These are phyloP conservation scores for Arthrobotrys sphaeroides DNA, from an alignment of 2,329 filamentous ascomycete species.

Conservation along the genomic window DNA sequence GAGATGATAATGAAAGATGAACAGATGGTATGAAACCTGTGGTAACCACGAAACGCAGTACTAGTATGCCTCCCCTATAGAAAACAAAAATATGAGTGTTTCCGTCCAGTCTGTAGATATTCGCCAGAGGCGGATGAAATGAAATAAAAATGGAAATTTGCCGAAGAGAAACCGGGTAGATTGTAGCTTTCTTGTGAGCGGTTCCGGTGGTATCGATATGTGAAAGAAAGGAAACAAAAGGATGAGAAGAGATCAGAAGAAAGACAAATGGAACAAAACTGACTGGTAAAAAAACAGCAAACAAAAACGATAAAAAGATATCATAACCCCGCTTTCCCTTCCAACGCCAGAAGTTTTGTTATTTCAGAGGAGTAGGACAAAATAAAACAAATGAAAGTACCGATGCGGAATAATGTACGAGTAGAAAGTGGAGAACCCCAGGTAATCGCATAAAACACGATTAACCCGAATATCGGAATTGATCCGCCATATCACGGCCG, in stretches of 20 bases:
- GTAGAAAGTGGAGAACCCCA: neutral
- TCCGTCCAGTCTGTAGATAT: neutral
- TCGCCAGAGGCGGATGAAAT: neutral
- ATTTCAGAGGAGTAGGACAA: conserved; percentile 2
- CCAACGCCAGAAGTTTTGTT: conserved; percentile 24
- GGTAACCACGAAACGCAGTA: neutral
- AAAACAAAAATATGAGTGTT: neutral
- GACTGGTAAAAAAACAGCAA: neutral
- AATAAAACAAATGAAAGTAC: conserved; percentile 12
- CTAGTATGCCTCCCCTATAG: neutral
- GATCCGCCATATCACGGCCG: neutral
- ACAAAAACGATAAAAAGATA: neutral
- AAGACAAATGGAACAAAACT: conserved; percentile 5
- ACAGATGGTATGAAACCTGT: neutral
- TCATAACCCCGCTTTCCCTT: conserved; percentile 11
- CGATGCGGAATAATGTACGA: neutral
- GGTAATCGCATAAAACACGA: neutral
- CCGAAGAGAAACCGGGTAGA: neutral
- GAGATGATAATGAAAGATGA: neutral
- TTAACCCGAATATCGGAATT: too few relatives aligned
- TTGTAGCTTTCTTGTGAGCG: neutral
- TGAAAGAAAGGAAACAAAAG: neutral
- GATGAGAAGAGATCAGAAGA: neutral
- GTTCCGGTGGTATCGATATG: neutral
- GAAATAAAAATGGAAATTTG: neutral